Percentiles rank a stretch among this genome's conserved stretches.
Conservation (phyloP, 2,329 filamentous ascomycete genomes). For the Alternaria gansuensis region DNA sequence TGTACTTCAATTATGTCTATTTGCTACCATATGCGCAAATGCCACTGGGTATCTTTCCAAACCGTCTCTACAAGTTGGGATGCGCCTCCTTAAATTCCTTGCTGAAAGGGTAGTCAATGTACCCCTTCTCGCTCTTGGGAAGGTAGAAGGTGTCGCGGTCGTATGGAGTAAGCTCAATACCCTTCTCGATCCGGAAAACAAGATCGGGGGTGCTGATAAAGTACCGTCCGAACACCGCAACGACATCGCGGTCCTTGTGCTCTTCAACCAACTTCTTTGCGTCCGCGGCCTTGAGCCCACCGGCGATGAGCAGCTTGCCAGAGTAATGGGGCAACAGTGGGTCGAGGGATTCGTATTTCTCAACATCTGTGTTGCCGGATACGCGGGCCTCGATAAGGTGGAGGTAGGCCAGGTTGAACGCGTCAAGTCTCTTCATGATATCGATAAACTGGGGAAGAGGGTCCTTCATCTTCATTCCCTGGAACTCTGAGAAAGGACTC, state of each 20-base stretch:
- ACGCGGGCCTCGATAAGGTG: conserved; percentile 66
- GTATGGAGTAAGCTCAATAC: conserved; percentile 57
- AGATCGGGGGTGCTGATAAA: conserved; percentile 63
- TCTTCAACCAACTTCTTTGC: conserved; percentile 53
- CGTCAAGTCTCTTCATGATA: conserved; percentile 61
- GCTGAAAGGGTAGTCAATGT: conserved; percentile 52
- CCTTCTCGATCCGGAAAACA: conserved; percentile 56
- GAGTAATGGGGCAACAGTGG: conserved; percentile 38
- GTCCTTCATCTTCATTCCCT: conserved; percentile 70
- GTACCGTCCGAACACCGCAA: conserved; percentile 59
- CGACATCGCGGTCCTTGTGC: conserved; percentile 56
- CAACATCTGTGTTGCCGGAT: conserved; percentile 53
- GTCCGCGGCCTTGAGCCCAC: conserved; percentile 54
- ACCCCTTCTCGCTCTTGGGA: conserved; percentile 49
- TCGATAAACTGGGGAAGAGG: conserved; percentile 71
- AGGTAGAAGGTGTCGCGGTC: conserved; percentile 59
- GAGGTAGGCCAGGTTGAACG: conserved; percentile 61
- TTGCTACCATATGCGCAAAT: background rate
- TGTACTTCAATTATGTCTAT: background rate
- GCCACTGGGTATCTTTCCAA: background rate
- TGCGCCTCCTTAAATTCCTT: conserved; percentile 29
- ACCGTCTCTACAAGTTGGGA: background rate
- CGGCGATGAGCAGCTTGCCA: conserved; percentile 53
- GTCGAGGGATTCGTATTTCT: conserved; percentile 34
- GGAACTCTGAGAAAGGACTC: conserved; percentile 68